Base-by-base conservation (phyloP, 495 filamentous ascomycete species). In the Penicillium alfredii region DNA sequence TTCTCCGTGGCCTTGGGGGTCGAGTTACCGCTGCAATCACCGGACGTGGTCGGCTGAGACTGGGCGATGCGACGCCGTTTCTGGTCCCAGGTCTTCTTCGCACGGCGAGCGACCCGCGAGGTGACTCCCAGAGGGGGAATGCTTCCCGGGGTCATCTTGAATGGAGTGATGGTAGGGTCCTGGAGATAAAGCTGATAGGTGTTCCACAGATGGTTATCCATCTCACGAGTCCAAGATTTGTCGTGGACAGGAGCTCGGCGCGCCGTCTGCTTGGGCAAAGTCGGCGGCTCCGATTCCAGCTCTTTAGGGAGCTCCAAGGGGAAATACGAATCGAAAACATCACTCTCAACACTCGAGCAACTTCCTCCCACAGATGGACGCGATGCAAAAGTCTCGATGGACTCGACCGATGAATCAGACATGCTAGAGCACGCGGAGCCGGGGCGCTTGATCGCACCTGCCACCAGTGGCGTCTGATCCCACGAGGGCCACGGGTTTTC, bases 191-290 rank as follows among this genome's bases (percentile, higher is more conserved):
- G 57, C 45, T 85, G 67, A 53, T 94, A 97, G 2, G 84, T 88
- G 21, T 84, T 79, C 93, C 93, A 97, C 18, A 98, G 61, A 54
- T 98, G 92, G 22, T 81, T 79, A 60, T 89, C 88, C 86, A 94
- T 93, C 12, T 87, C 83, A 29, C 80, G 74, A 2, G 85, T 93
- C 88, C 89, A 98, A 10, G 47, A 30, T 19, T 49, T 60, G n/a
- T 54, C 38, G 29, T 41, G 47, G 14, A 35, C 20, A 4, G 35
- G 21, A 9, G 25, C 5, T 12, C 36, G 38, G 18, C 42, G 33
- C 10, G 33, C 41, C 4, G 34, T 32, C 17, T 42, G 53, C 34
- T 56, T 54, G 4, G 51, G 48, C 24, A 61, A 35, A 8, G 63
- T 53, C 13, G 68, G 50, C 40, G 60, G 51, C 32, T 66, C 57